Percentiles rank a stretch among this genome's conserved stretches.
Evolutionary conservation across 768 basidiomycete species (phyloP).

Genomic region (Lyophyllum decastes): DNA sequence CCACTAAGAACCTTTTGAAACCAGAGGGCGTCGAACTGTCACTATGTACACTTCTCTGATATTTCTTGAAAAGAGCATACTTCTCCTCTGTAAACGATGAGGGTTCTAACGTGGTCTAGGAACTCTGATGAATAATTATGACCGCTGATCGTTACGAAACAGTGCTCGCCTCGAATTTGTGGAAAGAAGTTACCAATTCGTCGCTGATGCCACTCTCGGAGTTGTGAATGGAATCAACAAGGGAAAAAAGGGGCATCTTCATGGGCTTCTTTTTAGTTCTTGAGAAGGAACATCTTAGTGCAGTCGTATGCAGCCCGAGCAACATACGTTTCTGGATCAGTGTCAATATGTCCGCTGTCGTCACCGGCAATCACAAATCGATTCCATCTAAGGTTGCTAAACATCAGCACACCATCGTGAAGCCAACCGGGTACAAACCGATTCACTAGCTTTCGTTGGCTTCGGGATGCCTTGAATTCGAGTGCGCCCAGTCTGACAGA

Average conservation of each 20-base stretch:
- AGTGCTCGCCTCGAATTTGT: constrained; percentile 60
- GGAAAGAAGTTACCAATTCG: constrained; percentile 32
- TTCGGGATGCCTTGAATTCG: constrained; percentile 68
- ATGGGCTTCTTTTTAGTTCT: constrained; percentile 14
- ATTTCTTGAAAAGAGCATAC: constrained; percentile 71
- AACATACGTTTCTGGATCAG: constrained; percentile 17
- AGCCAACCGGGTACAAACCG: constrained; percentile 41
- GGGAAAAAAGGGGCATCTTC: constrained; percentile 36
- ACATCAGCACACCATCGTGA: background rate
- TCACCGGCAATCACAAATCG: constrained; percentile 57
- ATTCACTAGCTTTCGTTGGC: constrained; percentile 74
- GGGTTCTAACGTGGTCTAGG: constrained; percentile 75
- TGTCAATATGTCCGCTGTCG: constrained; percentile 30
- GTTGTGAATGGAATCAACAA: constrained; percentile 53
- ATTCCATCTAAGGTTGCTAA: constrained; percentile 59
- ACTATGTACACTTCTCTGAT: constrained; percentile 79
- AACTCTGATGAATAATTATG: background rate
- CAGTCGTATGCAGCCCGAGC: background rate
- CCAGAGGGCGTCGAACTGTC: constrained; percentile 55
- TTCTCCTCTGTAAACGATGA: constrained; percentile 81
- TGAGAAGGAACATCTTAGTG: background rate
- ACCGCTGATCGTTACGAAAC: background rate
- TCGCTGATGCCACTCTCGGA: constrained; percentile 46
- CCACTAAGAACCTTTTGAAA: constrained; percentile 78
- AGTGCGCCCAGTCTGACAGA: constrained; percentile 60